Evolutionary conservation across 768 basidiomycete genomes (phyloP).

Genomic region (Goffeauzyma gilvescens): DNA sequence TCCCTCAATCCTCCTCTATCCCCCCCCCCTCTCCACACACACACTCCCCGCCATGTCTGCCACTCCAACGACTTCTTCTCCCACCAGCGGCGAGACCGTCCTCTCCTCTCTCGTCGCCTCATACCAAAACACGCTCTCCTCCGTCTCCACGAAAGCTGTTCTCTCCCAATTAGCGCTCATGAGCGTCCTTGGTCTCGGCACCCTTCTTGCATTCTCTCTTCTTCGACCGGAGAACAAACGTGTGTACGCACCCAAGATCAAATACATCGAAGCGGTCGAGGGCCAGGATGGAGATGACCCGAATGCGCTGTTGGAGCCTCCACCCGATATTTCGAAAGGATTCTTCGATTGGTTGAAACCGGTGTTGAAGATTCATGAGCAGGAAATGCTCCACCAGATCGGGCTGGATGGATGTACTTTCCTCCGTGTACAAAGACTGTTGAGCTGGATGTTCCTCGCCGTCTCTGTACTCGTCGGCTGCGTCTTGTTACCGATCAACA

Average conservation of each 20-base stretch:
- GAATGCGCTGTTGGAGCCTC: conserved; percentile 31
- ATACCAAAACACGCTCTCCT: conserved; percentile 21
- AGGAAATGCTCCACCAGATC: conserved; percentile 47
- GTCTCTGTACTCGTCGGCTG: conserved; percentile 16
- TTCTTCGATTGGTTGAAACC: conserved; percentile 81
- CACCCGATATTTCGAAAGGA: conserved; percentile 51
- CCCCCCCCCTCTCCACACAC: too few species aligned
- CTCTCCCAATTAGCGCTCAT: conserved; percentile 33
- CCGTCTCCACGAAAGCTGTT: conserved; percentile 31
- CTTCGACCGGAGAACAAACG: conserved; percentile 79
- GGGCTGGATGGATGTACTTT: conserved; percentile 81
- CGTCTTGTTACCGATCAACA: conserved; percentile 47
- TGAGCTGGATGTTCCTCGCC: conserved; percentile 37
- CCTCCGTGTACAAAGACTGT: conserved; percentile 74
- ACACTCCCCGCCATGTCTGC: too few species aligned
- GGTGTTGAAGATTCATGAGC: conserved; percentile 61
- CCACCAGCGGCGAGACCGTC: conserved; percentile 13
- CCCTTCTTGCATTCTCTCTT: conserved; percentile 46
- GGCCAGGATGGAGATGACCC: conserved; percentile 22
- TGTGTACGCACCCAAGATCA: conserved; percentile 79
- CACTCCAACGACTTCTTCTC: conserved; percentile 1
- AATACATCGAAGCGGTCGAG: conserved; percentile 51
- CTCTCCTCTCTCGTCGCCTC: conserved; percentile 22
- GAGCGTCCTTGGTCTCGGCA: conserved; percentile 29
- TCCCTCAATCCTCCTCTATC: too few species aligned